Evolutionary conservation across 495 filamentous ascomycete species (phyloP), one percentile per base, ranked within the genome.

Genomic region (Aspergillus biplanus): DNA sequence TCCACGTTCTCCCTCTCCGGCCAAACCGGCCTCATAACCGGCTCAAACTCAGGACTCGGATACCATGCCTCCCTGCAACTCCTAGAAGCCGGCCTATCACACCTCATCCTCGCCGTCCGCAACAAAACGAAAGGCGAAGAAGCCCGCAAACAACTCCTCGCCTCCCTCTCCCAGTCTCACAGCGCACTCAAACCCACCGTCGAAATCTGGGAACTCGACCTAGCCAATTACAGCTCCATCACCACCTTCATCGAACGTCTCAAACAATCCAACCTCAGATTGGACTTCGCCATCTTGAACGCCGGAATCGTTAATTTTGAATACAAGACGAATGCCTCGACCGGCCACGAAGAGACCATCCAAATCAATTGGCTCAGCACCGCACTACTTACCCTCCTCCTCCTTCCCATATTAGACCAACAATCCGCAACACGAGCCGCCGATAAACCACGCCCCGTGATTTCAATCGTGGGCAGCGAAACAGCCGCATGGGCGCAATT

Each of bases 341-440:
- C 80, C 12, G 76, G 75, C 33, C 78, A 84, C 66, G 82, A 85
- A 49, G 65, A 72, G 57, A 67, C 32, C 7, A n/a, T 82, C 15
- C 80, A 83, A 62, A 67, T 81, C 48, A 83, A 84, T 64, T 80
- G 78, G 63, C 69, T 85, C 5, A 78, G 75, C 13, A 85, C 77
- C 0, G 61, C 74, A 4, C 69, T 86, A 0, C 77, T 86, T 3
- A 65, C 75, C 7, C 67, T 81, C n/a, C 72, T 83, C 3, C 72
- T 85, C 8, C 72, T 85, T 15, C 83, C 83, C 0, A 62, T 76
- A 6, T 71, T 83, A 33, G 50, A 33, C 2, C 6, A 21, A n/a
- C 57, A 56, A 21, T 42, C 52, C 1, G 34, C 46, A 27, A 13
- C 44, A 3, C 12, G 49, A 27, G 1, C 21, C 33, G 5, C 33